A percentile compares a stretch with the other conserved stretches of the same genome.
phyloP scores from a whole-genome alignment of 2,329 filamentous ascomycete genomes.

The Daldinia sp. region DNA sequence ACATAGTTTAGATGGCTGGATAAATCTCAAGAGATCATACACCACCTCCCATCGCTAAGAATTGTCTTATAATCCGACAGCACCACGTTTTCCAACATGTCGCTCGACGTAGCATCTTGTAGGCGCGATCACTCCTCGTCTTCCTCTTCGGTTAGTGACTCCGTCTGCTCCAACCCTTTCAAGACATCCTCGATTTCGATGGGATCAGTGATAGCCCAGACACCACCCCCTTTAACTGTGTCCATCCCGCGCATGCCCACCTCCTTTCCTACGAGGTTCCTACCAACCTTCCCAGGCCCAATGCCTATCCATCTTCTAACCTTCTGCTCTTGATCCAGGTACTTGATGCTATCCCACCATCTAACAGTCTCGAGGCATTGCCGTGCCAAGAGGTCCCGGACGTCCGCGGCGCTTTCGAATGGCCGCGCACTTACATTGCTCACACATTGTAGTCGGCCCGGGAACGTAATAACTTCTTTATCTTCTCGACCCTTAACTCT shows the following conservation, averaged over 20 bases:
- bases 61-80: neutral
- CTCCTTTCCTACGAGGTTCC: constrained; percentile 94
- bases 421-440: constrained; percentile 88
- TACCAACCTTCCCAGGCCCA: constrained; percentile 91
- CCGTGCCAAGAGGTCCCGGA: constrained; percentile 82
- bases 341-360: constrained; percentile 95
- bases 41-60: neutral
- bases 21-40: constrained; percentile 3
- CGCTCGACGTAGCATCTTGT: constrained; percentile 7
- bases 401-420: constrained; percentile 77
- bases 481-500: constrained; percentile 64
- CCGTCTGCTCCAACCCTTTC: constrained; percentile 74
- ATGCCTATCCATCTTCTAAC: constrained; percentile 91
- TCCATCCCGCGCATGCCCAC: constrained; percentile 87
- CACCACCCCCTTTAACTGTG: constrained; percentile 85
- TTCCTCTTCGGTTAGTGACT: constrained; percentile 62
- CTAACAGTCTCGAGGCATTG: constrained; percentile 91
- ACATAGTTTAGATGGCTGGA: constrained; percentile 10
- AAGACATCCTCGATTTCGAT: constrained; percentile 78
- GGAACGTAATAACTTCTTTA: constrained; percentile 79
- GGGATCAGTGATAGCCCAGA: constrained; percentile 91
- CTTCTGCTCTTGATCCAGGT: constrained; percentile 84
- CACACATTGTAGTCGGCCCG: constrained; percentile 79
- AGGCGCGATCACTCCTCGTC: constrained; percentile 11
- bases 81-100: neutral